Evolutionary conservation across 169 alveolate genomes (phyloP), one percentile per base, ranked within the genome.

Genomic region (Hepatocystis sp.): DNA sequence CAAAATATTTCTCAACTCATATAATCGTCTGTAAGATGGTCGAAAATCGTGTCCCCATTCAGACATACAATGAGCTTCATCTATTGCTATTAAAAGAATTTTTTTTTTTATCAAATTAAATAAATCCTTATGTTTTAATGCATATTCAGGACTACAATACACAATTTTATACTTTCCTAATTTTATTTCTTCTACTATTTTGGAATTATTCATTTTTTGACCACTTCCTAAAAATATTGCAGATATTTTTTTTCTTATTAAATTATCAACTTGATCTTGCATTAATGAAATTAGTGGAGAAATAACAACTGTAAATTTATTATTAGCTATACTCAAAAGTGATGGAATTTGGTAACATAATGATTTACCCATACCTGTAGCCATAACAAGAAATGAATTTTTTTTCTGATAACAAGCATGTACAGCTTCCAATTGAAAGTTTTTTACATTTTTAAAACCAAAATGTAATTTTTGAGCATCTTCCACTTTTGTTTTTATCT

Each of bases 21-120:
- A 91, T 90, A 97, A 90, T 67, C 91, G 92, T 78, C 95, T 86
- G 90, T 97, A 97, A 84, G 98, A 99, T 27, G 97, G 97, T 55
- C 99, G 94, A 85, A 99, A 99, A 85, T 99, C 99, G 88, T 98
- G 97, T 1, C 99, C 99, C 99, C 99, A 99, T 58, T 98, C 97
- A 44, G 99, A 95, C 21, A 98, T 99, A 92, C 99, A 99, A 91
- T 99, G 99, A 1, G 98, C 99, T 90, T 99, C 99, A 90, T 99
- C 99, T n/a, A 99, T 95, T 8, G 96, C 99, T 84, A 98, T 95
- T 81, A 99, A 91, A 25, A 91, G 81, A 4, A 99, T 95, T 46
- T 93, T 67, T 40, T 91, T 93, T 32, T 92, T 91, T 25, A 63
- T 51, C 51, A 55, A 8, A 1, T 21, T 0, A 63, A 63, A 85